Percentiles rank a stretch among this genome's conserved stretches.
Conservation (phyloP, 129 eudicot species). For the Centella asiatica region DNA sequence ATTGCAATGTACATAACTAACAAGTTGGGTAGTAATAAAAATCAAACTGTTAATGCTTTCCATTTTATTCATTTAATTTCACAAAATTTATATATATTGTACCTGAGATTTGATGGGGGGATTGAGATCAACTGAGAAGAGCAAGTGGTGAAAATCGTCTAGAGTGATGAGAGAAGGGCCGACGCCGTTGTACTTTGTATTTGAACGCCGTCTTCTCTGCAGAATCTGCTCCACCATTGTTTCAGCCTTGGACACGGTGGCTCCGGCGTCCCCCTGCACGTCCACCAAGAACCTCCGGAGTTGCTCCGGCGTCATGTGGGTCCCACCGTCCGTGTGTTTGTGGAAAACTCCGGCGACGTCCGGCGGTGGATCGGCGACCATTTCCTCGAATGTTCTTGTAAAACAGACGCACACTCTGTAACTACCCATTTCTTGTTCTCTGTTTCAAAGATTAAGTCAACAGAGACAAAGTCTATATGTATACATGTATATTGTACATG, state of each 20-base stretch:
- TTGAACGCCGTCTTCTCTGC: conserved; percentile 40
- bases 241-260: conserved; percentile 33
- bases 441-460: too few species aligned
- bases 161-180: conserved; percentile 53
- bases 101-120: conserved; percentile 63
- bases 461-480: too few species aligned
- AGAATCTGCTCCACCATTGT: conserved; percentile 49
- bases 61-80: too few species aligned
- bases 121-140: conserved; percentile 65
- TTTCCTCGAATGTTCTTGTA: conserved; percentile 50
- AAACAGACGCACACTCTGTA: conserved; percentile 76
- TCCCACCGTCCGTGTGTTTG: conserved; percentile 45
- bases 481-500: not conserved
- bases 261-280: conserved; percentile 36
- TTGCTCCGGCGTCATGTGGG: conserved; percentile 64
- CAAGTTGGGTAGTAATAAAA: too few species aligned
- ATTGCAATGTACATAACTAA: too few species aligned
- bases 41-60: too few species aligned
- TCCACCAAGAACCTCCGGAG: conserved; percentile 49
- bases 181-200: conserved; percentile 38
- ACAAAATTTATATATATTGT: not conserved
- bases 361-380: conserved; percentile 57
- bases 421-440: conserved; percentile 45
- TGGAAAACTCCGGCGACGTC: conserved; percentile 51
- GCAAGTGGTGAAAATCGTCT: conserved; percentile 68